phyloP scores from a whole-genome alignment of 257 asterid genomes.

The Solanum stenotomum region DNA sequence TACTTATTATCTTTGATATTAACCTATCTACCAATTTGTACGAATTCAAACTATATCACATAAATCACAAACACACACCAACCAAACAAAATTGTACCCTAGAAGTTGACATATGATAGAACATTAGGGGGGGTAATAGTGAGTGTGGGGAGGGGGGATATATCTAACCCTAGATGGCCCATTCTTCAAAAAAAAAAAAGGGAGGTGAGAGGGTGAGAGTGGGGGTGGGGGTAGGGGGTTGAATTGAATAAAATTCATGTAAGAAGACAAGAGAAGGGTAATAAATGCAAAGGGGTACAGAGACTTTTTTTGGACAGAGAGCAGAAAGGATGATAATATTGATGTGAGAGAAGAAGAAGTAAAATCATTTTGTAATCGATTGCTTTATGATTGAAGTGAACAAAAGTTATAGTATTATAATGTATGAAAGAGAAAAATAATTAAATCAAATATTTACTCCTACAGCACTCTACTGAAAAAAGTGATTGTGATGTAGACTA shows the following conservation, averaged over 20 bases:
- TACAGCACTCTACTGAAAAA: neutral
- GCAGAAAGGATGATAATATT: conserved; percentile 43
- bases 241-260: neutral
- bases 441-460: neutral
- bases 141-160: neutral
- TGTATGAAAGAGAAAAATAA: conserved; percentile 7
- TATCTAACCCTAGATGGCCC: conserved; percentile 48
- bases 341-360: conserved; percentile 44
- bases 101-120: conserved; percentile 48
- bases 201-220: neutral
- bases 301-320: conserved; percentile 66
- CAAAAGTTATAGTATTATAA: neutral
- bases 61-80: neutral
- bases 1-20: neutral
- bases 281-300: conserved; percentile 61
- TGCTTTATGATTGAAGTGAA: conserved; percentile 69
- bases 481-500: neutral
- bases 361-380: conserved; percentile 89
- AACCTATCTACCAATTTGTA: neutral
- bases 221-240: neutral
- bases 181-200: conserved; percentile 32
- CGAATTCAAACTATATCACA: neutral
- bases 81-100: neutral
- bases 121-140: neutral
- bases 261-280: conserved; percentile 16